A percentile compares a stretch with the other conserved stretches of the same genome.
Conservation (phyloP, 2,329 filamentous ascomycete species). For the Neofusicoccum laricinum region DNA sequence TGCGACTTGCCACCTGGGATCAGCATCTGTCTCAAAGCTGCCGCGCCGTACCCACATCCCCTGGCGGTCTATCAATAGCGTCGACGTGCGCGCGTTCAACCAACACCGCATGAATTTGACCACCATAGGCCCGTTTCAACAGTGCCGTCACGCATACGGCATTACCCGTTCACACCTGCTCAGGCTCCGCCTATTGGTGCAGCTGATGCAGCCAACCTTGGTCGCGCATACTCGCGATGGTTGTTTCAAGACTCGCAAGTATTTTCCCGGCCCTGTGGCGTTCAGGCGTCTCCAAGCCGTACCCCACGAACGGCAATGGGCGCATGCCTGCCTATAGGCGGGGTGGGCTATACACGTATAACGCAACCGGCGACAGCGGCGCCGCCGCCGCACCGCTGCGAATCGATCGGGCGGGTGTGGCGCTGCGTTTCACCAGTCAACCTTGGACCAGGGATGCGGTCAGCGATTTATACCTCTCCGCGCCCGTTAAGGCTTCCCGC, state of each 20-base stretch:
- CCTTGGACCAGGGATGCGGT: background rate
- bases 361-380: background rate
- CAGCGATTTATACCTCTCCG: background rate
- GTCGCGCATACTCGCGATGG: background rate
- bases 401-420: background rate
- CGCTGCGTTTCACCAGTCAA: background rate
- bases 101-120: background rate
- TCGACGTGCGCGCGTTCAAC: background rate
- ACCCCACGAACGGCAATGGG: background rate
- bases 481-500: background rate
- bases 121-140: background rate
- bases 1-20: background rate
- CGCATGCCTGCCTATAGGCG: background rate
- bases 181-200: background rate
- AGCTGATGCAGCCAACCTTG: background rate
- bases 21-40: background rate
- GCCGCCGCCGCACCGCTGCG: background rate
- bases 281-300: background rate
- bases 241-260: background rate
- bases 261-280: background rate
- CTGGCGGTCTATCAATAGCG: background rate
- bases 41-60: background rate
- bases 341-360: background rate
- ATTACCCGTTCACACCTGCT: background rate
- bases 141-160: background rate